These are phyloP conservation scores for Earliella scabrosa DNA, from an alignment of 1,284 basidiomycete genomes.

Conservation along the genomic window DNA sequence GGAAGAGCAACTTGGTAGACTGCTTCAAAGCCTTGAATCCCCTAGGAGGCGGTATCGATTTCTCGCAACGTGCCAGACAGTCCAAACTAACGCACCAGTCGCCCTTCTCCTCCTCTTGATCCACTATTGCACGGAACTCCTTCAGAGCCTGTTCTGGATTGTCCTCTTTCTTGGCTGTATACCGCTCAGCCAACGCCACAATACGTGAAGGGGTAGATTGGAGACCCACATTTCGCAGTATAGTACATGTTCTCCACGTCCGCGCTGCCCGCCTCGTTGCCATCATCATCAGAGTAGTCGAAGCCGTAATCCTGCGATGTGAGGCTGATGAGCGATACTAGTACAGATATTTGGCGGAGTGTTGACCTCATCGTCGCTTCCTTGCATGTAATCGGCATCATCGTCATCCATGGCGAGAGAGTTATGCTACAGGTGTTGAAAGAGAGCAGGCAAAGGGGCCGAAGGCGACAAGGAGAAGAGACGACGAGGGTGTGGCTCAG, in stretches of 20 bases:
- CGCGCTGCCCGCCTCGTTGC: constrained; percentile 78
- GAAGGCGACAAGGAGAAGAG: background rate
- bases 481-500: constrained; percentile 3
- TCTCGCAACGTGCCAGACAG: background rate
- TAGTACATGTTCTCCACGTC: constrained; percentile 99
- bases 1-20: constrained; percentile 93
- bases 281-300: constrained; percentile 94
- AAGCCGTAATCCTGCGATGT: constrained; percentile 88
- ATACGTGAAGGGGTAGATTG: background rate
- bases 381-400: constrained; percentile 90
- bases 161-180: constrained; percentile 89
- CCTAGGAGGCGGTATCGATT: constrained; percentile 51
- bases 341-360: background rate
- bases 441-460: background rate
- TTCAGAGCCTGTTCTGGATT: constrained; percentile 88
- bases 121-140: constrained; percentile 87
- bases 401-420: constrained; percentile 75
- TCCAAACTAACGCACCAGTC: constrained; percentile 71
- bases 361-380: constrained; percentile 78
- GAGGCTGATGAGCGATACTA: constrained; percentile 13
- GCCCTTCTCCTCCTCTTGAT: constrained; percentile 88
- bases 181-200: constrained; percentile 4
- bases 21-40: constrained; percentile 99
- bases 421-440: background rate
- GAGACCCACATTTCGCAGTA: constrained; percentile 85